Evolutionary conservation across 331 rosid species (phyloP).

Genomic region (Malus hybrid): DNA sequence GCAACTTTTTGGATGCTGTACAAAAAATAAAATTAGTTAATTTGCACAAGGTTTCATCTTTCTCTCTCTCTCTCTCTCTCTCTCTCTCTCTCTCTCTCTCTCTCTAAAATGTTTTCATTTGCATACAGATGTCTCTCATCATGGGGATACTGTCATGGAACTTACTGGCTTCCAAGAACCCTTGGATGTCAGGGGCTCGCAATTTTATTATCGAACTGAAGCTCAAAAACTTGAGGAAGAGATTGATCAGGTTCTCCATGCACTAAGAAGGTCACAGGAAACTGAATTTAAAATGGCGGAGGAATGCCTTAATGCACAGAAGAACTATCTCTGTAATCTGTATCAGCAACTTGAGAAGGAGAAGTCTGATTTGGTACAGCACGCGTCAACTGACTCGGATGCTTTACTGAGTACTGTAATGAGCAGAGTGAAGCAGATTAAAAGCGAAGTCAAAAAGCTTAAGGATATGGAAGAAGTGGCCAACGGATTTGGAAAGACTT

Average conservation of each 20-base stretch:
- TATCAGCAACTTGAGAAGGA: conserved; percentile 54
- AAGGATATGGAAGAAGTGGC: conserved; percentile 51
- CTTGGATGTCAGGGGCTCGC: conserved; percentile 14
- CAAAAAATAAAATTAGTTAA: not conserved
- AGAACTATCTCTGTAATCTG: conserved; percentile 39
- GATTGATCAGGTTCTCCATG: conserved; percentile 41
- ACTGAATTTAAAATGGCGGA: conserved; percentile 50
- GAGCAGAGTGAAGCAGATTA: conserved; percentile 62
- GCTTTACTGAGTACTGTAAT: conserved; percentile 25
- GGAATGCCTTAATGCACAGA: conserved; percentile 50
- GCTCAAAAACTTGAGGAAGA: conserved; percentile 44
- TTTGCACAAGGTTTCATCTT: not conserved
- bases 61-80: not conserved
- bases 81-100: conserved; percentile 11
- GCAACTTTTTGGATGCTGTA: not conserved
- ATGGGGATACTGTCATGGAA: conserved; percentile 24
- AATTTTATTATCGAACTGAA: conserved; percentile 21
- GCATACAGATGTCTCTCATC: conserved; percentile 29
- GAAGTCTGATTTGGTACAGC: conserved; percentile 35
- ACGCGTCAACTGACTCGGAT: conserved; percentile 27
- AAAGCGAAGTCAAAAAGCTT: conserved; percentile 34
- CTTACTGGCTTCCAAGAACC: conserved; percentile 10
- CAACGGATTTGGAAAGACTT: conserved; percentile 50
- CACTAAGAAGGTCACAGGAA: conserved; percentile 61
- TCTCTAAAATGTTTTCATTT: not conserved